A percentile compares a stretch with the other conserved stretches of the same genome.
Evolutionary conservation across 2,329 filamentous ascomycete species (phyloP).

Genomic region (Alternaria arborescens): DNA sequence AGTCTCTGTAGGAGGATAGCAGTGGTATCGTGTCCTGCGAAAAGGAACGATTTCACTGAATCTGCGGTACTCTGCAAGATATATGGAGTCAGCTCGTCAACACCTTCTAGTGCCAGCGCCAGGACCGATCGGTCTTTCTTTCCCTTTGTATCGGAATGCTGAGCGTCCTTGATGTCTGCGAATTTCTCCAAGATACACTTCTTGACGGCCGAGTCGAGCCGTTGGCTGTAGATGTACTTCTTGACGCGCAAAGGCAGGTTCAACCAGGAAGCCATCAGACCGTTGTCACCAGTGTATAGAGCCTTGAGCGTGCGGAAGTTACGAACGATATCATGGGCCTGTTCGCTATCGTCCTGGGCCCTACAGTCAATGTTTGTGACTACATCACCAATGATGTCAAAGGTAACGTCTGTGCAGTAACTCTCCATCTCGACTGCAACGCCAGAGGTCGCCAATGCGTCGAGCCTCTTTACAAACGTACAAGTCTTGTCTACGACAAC

Average conservation of each 20-base stretch:
- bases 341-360: conserved; percentile 33
- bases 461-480: conserved; percentile 44
- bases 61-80: conserved; percentile 51
- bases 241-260: conserved; percentile 31
- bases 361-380: conserved; percentile 40
- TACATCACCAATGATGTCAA: conserved; percentile 49
- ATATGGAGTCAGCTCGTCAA: conserved; percentile 46
- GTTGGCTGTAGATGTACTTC: conserved; percentile 29
- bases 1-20: conserved; percentile 44
- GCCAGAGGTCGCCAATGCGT: conserved; percentile 35
- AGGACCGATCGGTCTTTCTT: conserved; percentile 42
- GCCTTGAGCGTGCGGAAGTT: conserved; percentile 32
- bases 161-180: conserved; percentile 31
- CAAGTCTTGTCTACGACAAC: conserved; percentile 48
- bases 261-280: conserved; percentile 31
- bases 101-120: conserved; percentile 45
- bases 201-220: conserved; percentile 40
- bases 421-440: conserved; percentile 41
- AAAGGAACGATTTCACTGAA: conserved; percentile 55
- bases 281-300: conserved; percentile 32
- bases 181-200: conserved; percentile 38
- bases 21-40: conserved; percentile 60
- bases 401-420: conserved; percentile 42
- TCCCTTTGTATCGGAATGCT: conserved; percentile 22
- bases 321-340: conserved; percentile 36